A percentile compares a stretch with the other conserved stretches of the same genome.
Evolutionary conservation across 1,139 yeast species (phyloP).

Genomic region (Sugiyamaella novakii): DNA sequence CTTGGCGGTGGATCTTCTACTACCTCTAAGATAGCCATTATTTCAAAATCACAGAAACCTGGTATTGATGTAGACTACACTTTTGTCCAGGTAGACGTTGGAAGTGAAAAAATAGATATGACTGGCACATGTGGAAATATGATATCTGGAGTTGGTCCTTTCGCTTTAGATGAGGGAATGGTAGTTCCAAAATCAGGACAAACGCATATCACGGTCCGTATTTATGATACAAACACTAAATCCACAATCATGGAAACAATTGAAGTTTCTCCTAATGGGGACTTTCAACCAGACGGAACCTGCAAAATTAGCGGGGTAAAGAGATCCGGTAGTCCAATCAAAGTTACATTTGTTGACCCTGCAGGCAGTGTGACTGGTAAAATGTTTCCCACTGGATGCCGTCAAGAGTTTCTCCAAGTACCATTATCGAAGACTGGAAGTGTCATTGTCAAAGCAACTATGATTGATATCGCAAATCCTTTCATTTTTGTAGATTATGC

Average conservation of each 20-base stretch:
- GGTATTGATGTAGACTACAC: slow-evolving; percentile 21
- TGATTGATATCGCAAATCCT: slow-evolving; percentile 17
- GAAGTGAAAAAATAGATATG: slow-evolving; percentile 17
- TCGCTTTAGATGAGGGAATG: slow-evolving; percentile 22
- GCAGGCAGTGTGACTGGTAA: slow-evolving; percentile 15
- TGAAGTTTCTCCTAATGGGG: neutral
- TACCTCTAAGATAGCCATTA: slow-evolving; percentile 20
- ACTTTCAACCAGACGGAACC: slow-evolving; percentile 15
- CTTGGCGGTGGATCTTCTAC: slow-evolving; percentile 22
- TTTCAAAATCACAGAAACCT: slow-evolving; percentile 7
- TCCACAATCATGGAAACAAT: slow-evolving; percentile 13
- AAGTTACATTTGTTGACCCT: slow-evolving; percentile 12
- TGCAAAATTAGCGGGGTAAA: slow-evolving; percentile 14
- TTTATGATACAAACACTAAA: slow-evolving; percentile 14
- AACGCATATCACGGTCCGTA: slow-evolving; percentile 5
- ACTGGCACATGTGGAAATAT: slow-evolving; percentile 23
- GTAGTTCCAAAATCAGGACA: neutral
- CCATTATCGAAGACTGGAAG: neutral
- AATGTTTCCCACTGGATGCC: slow-evolving; percentile 6
- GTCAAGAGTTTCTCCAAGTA: neutral
- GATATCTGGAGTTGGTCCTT: slow-evolving; percentile 23
- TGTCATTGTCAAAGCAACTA: slow-evolving; percentile 2
- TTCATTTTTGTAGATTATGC: slow-evolving; percentile 14
- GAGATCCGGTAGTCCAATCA: slow-evolving; percentile 13
- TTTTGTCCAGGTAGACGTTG: slow-evolving; percentile 22